phyloP scores from a whole-genome alignment of 2,329 filamentous ascomycete genomes.

The Lasiodiplodia gonubiensis region DNA sequence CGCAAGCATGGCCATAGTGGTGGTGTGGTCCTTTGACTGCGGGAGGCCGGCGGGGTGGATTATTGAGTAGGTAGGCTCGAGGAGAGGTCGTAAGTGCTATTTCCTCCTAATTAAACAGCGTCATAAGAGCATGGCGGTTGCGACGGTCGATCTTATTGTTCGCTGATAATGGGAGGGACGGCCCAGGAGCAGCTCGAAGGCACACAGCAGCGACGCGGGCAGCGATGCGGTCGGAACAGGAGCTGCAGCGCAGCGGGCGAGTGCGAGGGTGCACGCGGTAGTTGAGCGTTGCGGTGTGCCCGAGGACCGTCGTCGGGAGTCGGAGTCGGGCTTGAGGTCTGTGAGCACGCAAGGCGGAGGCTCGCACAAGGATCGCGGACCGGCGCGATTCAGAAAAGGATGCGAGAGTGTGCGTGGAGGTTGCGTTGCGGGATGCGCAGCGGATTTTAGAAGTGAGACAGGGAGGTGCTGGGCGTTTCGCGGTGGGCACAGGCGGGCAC shows the following conservation, averaged over 20 bases:
- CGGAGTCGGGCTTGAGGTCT: conserved; percentile 8
- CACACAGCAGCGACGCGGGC: neutral
- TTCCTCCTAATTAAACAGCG: conserved; percentile 24
- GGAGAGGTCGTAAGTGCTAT: conserved; percentile 18
- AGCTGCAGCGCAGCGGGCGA: conserved; percentile 3
- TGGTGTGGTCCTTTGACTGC: conserved; percentile 16
- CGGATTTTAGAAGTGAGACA: conserved; percentile 26
- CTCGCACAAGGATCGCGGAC: conserved; percentile 26
- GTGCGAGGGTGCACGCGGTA: conserved; percentile 8
- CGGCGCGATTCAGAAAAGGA: conserved; percentile 25
- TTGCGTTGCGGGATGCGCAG: conserved; percentile 20
- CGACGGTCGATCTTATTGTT: conserved; percentile 17
- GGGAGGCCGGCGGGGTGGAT: neutral
- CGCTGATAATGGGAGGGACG: neutral
- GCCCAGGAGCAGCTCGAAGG: neutral
- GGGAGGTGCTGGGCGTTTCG: conserved; percentile 24
- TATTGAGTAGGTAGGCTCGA: neutral
- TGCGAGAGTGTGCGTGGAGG: conserved; percentile 12
- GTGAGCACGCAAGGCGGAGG: conserved; percentile 3
- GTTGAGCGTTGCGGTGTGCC: conserved; percentile 10
- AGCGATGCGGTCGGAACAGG: conserved; percentile 15
- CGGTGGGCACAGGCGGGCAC: conserved; percentile 11
- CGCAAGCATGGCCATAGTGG: conserved; percentile 75
- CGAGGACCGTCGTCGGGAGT: neutral
- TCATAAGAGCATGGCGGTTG: conserved; percentile 27